Evolutionary conservation across 192 early-diverging fungal species (phyloP).

Genomic region (Backusella westeae): DNA sequence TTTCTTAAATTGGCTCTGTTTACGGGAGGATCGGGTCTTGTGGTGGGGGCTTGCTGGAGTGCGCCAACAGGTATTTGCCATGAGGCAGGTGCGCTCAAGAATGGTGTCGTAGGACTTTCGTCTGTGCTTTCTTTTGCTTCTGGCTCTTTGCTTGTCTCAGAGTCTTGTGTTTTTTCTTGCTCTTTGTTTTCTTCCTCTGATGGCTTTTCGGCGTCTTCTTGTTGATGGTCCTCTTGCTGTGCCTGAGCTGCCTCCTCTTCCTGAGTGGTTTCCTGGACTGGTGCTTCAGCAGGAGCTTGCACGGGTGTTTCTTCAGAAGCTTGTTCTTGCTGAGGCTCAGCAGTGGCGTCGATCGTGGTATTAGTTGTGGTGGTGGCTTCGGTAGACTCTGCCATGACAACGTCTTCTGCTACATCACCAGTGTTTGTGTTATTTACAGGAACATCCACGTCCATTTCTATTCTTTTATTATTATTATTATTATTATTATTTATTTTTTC

Average conservation of each 20-base stretch:
- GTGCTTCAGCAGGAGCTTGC: neutral
- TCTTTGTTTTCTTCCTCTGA: neutral
- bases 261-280: neutral
- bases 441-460: constrained; percentile 7
- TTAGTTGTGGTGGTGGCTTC: neutral
- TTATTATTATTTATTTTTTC: neutral
- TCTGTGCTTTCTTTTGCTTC: neutral
- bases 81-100: constrained; percentile 36
- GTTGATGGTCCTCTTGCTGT: neutral
- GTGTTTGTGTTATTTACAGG: constrained; percentile 3
- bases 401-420: neutral
- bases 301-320: neutral
- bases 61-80: constrained; percentile 47
- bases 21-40: neutral
- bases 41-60: constrained; percentile 14
- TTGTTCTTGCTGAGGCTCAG: neutral
- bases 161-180: neutral
- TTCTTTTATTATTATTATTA: neutral
- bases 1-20: constrained; percentile 38
- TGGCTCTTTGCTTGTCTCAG: neutral
- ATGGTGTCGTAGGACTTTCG: neutral
- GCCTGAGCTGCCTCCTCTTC: too few relatives aligned
- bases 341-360: neutral
- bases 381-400: neutral
- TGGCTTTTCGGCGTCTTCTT: neutral